Conservation (phyloP, 805 yeast species). For the Suhomyces sp. region DNA sequence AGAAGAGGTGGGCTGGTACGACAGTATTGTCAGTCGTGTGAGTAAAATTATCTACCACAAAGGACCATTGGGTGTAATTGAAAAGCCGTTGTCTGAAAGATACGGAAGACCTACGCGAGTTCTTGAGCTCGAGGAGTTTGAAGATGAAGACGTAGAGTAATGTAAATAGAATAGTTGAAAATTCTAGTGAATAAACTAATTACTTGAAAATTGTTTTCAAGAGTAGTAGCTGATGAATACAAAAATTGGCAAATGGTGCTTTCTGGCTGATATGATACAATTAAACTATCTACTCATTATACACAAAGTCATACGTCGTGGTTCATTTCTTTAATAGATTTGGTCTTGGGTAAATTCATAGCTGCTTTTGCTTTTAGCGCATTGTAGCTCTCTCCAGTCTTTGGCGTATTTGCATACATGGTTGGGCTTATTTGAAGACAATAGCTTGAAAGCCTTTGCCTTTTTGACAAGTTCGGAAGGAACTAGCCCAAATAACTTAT, state of each 20-base stretch:
- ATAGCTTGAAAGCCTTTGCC: background rate
- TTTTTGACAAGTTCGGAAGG: background rate
- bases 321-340: background rate
- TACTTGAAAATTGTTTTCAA: no score
- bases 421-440: constrained; percentile 4
- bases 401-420: constrained; percentile 6
- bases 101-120: constrained; percentile 33
- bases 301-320: background rate
- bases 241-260: no score
- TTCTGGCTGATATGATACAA: background rate
- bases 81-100: constrained; percentile 38
- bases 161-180: background rate
- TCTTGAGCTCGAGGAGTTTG: constrained; percentile 40
- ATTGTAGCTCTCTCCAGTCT: constrained; percentile 2
- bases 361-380: constrained; percentile 3
- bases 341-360: background rate
- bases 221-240: no score
- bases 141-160: constrained; percentile 38
- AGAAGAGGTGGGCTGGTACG: constrained; percentile 31
- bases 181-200: no score
- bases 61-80: constrained; percentile 43
- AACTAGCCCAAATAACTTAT: background rate
- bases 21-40: constrained; percentile 28
- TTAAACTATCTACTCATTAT: background rate
- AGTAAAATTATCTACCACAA: constrained; percentile 37